Evolutionary conservation across 495 filamentous ascomycete genomes (phyloP), one percentile per base, ranked within the genome.

Genomic region (Penicillium manginii): DNA sequence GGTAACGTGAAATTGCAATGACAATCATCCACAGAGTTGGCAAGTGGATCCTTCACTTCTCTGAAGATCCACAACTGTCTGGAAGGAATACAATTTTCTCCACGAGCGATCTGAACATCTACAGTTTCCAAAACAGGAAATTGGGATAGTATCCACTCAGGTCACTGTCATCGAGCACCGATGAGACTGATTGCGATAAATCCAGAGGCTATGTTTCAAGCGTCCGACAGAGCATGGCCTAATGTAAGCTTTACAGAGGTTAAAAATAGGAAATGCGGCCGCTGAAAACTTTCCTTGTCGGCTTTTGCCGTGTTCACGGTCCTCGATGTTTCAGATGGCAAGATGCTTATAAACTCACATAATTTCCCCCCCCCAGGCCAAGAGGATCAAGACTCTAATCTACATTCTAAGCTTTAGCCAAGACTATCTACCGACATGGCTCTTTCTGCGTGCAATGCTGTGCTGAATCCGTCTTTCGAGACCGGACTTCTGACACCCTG

Each of bases 401-500:
- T 7, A 12, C 21, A 23, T 23, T 14, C 21, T 26, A 47, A 47
- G 45, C 45, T 23, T 23, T 47, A 47, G 45, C 45, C 45, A 47
- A 47, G 45, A 23, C 33, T 12, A n/a, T 14, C 21, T 47, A 47
- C 15, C 45, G 21, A 23, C 7, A 69, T 67, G 64, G 50, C 63
- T 15, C 55, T 65, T 29, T 65, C 63, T 42, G 21, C 54, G 4
- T 65, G 64, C 61, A 69, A 72, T 46, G 56, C 60, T 43, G 50
- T 72, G 23, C 19, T 58, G 22, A 69, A 69, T 52, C 66, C 66
- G 7, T 61, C 62, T 29, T 69, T 72, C 47, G 69, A 69, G 37
- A 62, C 69, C 4, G 66, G 69, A 12, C 18, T 35, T 14, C 52
- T 72, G 7, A 50, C 43, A 15, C 69, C 69, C 0, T 72, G 66